These are phyloP conservation scores for Aspergillus sp. DNA, from an alignment of 2,329 filamentous ascomycete species.

Conservation along the genomic window DNA sequence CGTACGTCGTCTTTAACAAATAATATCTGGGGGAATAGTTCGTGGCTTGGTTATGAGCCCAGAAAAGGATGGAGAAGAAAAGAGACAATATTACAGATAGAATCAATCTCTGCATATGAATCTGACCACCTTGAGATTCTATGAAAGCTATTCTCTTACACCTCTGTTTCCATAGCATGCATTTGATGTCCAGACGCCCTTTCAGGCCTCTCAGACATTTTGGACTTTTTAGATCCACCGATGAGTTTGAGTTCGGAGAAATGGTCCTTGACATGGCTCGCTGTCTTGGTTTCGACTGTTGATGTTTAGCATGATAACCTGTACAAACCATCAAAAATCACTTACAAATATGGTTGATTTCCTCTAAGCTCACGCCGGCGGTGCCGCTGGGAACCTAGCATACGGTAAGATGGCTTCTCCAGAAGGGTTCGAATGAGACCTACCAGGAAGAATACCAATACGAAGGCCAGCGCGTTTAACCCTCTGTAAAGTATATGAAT, in stretches of 20 bases:
- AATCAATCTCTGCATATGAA: not conserved
- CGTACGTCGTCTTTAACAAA: not conserved
- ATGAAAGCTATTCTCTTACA: too few relatives aligned
- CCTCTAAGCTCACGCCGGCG: constrained; percentile 6
- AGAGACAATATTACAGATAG: too few relatives aligned
- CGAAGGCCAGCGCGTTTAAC: constrained; percentile 8
- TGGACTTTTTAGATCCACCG: not conserved
- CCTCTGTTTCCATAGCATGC: too few relatives aligned
- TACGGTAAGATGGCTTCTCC: not conserved
- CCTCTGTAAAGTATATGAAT: constrained; percentile 1
- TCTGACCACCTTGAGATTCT: not conserved
- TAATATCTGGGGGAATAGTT: not conserved
- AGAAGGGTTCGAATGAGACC: not conserved
- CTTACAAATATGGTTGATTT: constrained; percentile 17
- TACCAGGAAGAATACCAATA: constrained; percentile 10
- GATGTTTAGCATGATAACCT: not conserved
- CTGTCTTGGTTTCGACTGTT: not conserved
- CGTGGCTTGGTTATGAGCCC: too few relatives aligned
- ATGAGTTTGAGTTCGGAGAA: not conserved
- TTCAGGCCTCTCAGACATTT: not conserved
- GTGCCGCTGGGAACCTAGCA: constrained; percentile 13
- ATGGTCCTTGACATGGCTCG: not conserved
- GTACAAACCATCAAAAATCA: not conserved
- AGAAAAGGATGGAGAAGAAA: too few relatives aligned
- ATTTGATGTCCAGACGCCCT: too few relatives aligned